Conservation (phyloP, 768 basidiomycete species). For the Sporobolomyces phaffii region DNA sequence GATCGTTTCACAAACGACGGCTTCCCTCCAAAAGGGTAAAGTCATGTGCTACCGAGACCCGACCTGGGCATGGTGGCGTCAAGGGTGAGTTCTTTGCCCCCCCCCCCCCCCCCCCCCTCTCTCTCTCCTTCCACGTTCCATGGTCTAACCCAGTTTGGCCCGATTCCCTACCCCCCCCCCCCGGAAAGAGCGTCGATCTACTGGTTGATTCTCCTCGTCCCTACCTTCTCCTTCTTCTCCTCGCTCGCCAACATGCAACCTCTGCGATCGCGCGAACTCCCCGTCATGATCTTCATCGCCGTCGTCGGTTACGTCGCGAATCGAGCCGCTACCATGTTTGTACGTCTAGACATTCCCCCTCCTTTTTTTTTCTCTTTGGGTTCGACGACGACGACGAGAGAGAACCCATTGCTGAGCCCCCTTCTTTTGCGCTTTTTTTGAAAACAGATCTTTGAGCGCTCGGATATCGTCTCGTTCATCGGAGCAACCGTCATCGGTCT, state of each 20-base stretch:
- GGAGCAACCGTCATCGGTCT: conserved; percentile 41
- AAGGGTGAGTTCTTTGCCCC: conserved; percentile 13
- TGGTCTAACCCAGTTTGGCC: no score
- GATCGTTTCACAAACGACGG: conserved; percentile 15
- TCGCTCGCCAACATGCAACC: conserved; percentile 46
- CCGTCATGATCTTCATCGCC: conserved; percentile 49
- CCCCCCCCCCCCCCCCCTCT: no score
- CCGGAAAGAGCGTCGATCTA: conserved; percentile 30
- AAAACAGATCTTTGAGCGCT: conserved; percentile 41
- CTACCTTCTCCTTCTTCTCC: conserved; percentile 47
- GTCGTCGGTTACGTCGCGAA: conserved; percentile 48
- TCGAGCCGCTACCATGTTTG: conserved; percentile 30
- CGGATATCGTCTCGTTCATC: conserved; percentile 41
- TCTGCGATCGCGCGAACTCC: conserved; percentile 39
- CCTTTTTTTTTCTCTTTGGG: no score
- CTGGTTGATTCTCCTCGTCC: conserved; percentile 47
- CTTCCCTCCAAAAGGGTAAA: conserved; percentile 33
- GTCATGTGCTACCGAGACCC: conserved; percentile 35
- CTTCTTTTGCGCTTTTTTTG: no score
- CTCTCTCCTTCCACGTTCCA: background rate
- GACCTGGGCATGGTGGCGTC: conserved; percentile 37
- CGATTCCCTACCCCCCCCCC: no score
- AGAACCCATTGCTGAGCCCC: no score
- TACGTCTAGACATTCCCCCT: no score
- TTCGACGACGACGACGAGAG: no score